These are phyloP conservation scores for Penicillium macrosclerotiorum DNA, from an alignment of 495 filamentous ascomycete species.

Conservation along the genomic window DNA sequence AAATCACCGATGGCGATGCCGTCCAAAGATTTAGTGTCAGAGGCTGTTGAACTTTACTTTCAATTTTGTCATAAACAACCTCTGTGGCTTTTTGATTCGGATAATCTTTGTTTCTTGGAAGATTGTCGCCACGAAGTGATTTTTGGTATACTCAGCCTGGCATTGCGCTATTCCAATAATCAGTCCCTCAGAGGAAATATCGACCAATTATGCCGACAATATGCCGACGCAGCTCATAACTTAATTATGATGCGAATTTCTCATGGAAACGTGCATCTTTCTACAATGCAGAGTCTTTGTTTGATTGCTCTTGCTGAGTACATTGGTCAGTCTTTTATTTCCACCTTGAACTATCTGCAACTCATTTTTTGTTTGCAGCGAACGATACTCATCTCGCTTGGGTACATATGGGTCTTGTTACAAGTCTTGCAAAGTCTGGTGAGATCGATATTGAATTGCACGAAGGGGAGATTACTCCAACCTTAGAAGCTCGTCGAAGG, in stretches of 20 bases:
- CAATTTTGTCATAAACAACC: constrained; percentile 46
- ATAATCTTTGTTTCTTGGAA: constrained; percentile 27
- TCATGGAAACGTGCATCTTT: constrained; percentile 37
- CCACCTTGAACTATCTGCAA: too few relatives aligned
- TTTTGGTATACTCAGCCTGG: constrained; percentile 38
- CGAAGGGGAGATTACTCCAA: constrained; percentile 21
- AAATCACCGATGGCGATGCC: constrained; percentile 18
- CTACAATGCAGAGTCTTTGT: constrained; percentile 41
- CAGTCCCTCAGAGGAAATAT: constrained; percentile 15
- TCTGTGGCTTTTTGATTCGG: constrained; percentile 41
- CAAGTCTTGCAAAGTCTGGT: constrained; percentile 34
- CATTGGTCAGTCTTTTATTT: constrained; percentile 23
- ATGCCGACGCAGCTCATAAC: constrained; percentile 34
- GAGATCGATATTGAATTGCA: constrained; percentile 35
- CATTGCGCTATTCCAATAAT: constrained; percentile 31
- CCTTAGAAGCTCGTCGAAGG: constrained; percentile 32
- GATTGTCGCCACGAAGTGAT: constrained; percentile 32
- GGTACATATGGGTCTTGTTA: constrained; percentile 22
- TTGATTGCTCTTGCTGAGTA: constrained; percentile 40
- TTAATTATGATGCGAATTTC: constrained; percentile 40
- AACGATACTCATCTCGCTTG: constrained; percentile 26
- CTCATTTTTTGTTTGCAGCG: not conserved
- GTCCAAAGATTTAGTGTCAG: constrained; percentile 21
- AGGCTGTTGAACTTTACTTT: constrained; percentile 36
- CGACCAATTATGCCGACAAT: constrained; percentile 29